A percentile compares a stretch with the other conserved stretches of the same genome.
Conservation (phyloP, 768 basidiomycete species). For the Cubamyces lactineus region DNA sequence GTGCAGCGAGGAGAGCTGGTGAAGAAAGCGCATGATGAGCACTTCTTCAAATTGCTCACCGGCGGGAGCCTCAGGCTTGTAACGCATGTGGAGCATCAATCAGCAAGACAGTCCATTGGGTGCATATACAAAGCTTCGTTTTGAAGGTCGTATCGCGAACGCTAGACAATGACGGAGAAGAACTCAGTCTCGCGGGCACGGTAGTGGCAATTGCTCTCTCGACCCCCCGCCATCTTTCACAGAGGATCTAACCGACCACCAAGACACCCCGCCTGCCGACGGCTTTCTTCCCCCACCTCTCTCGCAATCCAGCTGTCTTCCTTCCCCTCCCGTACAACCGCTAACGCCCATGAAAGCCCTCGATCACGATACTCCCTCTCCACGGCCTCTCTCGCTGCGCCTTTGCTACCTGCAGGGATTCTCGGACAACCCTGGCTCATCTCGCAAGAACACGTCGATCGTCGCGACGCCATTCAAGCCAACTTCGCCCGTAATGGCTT, state of each 20-base stretch:
- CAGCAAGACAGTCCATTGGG: too few species aligned
- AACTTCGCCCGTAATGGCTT: conserved; percentile 2
- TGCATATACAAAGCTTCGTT: too few species aligned
- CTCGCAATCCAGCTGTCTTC: not conserved
- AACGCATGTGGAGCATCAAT: too few species aligned
- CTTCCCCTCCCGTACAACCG: conserved; percentile 4
- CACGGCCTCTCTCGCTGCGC: conserved; percentile 9
- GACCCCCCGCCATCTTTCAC: not conserved
- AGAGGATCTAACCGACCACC: conserved; percentile 7
- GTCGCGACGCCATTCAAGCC: conserved; percentile 8
- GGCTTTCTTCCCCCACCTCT: conserved; percentile 13
- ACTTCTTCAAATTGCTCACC: too few species aligned
- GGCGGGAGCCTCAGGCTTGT: too few species aligned
- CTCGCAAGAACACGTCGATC: conserved; percentile 3
- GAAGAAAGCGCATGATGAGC: too few species aligned
- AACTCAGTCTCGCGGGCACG: too few species aligned
- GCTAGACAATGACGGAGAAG: too few species aligned
- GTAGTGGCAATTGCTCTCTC: not conserved
- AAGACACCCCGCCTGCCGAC: not conserved
- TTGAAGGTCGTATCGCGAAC: too few species aligned
- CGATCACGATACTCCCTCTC: not conserved
- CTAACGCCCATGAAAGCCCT: not conserved
- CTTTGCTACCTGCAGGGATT: not conserved
- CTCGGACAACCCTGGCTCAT: conserved; percentile 4
- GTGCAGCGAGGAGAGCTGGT: too few species aligned